phyloP scores from a whole-genome alignment of 768 basidiomycete species.

The Lactarius vividus region DNA sequence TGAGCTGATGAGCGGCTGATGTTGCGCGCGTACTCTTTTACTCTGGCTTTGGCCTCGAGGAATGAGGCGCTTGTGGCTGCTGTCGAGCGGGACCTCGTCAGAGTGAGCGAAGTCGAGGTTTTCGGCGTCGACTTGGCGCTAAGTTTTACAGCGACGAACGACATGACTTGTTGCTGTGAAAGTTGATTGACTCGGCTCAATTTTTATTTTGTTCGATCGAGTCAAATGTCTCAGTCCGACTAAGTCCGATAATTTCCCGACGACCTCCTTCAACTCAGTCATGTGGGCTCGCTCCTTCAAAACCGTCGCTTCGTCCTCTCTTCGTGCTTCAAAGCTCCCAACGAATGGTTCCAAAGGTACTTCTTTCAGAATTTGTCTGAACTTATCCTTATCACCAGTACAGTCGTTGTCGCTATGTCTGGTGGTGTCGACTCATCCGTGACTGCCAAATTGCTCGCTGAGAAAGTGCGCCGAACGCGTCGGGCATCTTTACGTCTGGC shows the following conservation, averaged over 20 bases:
- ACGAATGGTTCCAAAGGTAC: slow-evolving; percentile 35
- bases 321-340: slow-evolving; percentile 24
- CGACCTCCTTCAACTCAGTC: slow-evolving; percentile 8
- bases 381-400: not conserved
- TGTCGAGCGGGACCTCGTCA: slow-evolving; percentile 52
- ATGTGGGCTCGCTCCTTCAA: slow-evolving; percentile 18
- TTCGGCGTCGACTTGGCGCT: slow-evolving; percentile 44
- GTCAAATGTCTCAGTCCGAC: slow-evolving; percentile 3
- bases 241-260: slow-evolving; percentile 12
- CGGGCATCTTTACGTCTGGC: not conserved
- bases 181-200: not conserved
- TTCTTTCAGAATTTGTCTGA: not conserved
- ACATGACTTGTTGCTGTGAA: slow-evolving; percentile 35
- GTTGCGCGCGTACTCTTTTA: slow-evolving; percentile 71
- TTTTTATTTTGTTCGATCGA: slow-evolving; percentile 1
- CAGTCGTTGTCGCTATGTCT: slow-evolving; percentile 91
- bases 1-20: slow-evolving; percentile 66
- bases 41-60: slow-evolving; percentile 77
- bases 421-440: slow-evolving; percentile 96
- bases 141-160: slow-evolving; percentile 42
- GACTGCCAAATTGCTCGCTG: slow-evolving; percentile 69
- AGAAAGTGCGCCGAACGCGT: slow-evolving; percentile 44
- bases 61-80: slow-evolving; percentile 49
- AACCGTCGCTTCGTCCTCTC: not conserved
- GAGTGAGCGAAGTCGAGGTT: slow-evolving; percentile 35